Conservation (phyloP, 306 rosid species). For the Vachellia collinsii region DNA sequence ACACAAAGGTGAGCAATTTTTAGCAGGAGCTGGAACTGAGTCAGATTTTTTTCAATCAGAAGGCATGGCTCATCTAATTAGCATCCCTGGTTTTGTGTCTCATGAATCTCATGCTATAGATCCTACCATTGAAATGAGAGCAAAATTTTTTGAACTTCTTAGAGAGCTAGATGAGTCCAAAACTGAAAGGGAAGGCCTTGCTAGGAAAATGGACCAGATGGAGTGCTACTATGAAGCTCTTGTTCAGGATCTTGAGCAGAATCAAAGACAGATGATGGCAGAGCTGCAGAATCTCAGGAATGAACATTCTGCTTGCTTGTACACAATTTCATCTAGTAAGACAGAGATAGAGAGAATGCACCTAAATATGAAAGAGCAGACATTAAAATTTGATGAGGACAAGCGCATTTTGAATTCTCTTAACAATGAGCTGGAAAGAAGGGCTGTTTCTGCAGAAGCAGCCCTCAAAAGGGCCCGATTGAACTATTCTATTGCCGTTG, state of each 20-base stretch:
- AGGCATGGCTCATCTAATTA: conserved; percentile 58
- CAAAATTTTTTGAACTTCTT: conserved; percentile 70
- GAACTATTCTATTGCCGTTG: conserved; percentile 95
- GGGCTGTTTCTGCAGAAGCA: conserved; percentile 85
- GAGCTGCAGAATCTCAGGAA: conserved; percentile 91
- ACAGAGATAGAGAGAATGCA: conserved; percentile 80
- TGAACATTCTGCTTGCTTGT: conserved; percentile 87
- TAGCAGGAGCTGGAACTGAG: conserved; percentile 67
- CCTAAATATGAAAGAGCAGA: conserved; percentile 78
- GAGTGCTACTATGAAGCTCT: conserved; percentile 99
- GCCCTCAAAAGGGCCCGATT: conserved; percentile 93
- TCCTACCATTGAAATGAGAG: conserved; percentile 71
- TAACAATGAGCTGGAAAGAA: conserved; percentile 81
- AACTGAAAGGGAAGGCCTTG: conserved; percentile 81
- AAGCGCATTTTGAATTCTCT: conserved; percentile 65
- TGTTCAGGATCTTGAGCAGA: conserved; percentile 96
- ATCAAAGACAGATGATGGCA: conserved; percentile 90
- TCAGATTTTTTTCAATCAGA: conserved; percentile 68
- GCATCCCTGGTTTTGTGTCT: conserved; percentile 60
- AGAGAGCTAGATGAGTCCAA: conserved; percentile 84
- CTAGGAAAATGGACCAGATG: conserved; percentile 96
- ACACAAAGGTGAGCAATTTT: conserved; percentile 53
- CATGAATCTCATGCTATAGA: conserved; percentile 72
- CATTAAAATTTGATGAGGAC: conserved; percentile 69
- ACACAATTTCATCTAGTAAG: conserved; percentile 86